Conservation (phyloP, 2,329 filamentous ascomycete species). For the Leptographium flavum region DNA sequence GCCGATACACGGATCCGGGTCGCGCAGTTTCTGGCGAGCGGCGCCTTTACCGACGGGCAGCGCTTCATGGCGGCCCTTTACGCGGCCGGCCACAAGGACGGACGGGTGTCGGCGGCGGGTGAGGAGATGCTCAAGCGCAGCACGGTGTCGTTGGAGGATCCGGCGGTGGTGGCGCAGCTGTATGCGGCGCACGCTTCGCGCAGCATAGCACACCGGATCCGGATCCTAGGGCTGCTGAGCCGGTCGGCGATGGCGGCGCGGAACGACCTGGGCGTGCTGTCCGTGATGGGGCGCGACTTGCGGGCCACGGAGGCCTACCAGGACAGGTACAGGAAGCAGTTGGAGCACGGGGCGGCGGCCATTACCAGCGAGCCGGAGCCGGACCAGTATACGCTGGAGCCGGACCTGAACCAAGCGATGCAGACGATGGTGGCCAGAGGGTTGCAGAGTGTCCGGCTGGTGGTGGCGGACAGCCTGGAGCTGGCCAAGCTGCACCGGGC, state of each 20-base stretch:
- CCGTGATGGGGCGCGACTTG: slow-evolving; percentile 55
- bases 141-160: slow-evolving; percentile 58
- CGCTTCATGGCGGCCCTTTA: slow-evolving; percentile 73
- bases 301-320: slow-evolving; percentile 12
- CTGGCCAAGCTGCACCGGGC: slow-evolving; percentile 66
- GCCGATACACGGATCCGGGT: slow-evolving; percentile 56
- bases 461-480: slow-evolving; percentile 47
- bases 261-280: slow-evolving; percentile 52
- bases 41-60: slow-evolving; percentile 71
- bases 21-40: slow-evolving; percentile 63
- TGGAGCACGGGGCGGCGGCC: too few relatives aligned
- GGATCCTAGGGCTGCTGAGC: slow-evolving; percentile 59
- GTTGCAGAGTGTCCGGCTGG: neutral
- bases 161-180: slow-evolving; percentile 45
- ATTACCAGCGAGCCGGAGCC: too few relatives aligned
- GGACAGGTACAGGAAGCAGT: too few relatives aligned
- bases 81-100: slow-evolving; percentile 71
- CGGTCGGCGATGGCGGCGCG: slow-evolving; percentile 63
- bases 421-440: too few relatives aligned
- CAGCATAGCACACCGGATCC: slow-evolving; percentile 60
- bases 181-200: slow-evolving; percentile 62
- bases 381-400: too few relatives aligned
- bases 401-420: slow-evolving; percentile 3
- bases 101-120: slow-evolving; percentile 66
- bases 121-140: slow-evolving; percentile 80